Evolutionary conservation across 2,329 filamentous ascomycete genomes (phyloP).

Genomic region (Neofusicoccum kwambonambiense): DNA sequence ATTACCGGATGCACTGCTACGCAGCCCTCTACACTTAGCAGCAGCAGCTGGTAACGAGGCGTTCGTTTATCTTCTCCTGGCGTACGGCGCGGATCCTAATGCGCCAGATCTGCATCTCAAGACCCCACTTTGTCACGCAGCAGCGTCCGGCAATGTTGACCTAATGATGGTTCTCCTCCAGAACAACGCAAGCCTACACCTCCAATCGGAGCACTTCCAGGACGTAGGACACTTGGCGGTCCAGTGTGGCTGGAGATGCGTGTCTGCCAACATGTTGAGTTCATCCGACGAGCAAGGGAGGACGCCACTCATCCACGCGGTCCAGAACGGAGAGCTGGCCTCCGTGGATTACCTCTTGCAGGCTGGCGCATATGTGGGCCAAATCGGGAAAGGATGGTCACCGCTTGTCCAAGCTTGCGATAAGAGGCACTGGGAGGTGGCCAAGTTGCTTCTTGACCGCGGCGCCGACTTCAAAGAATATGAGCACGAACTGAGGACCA

Average conservation of each 20-base stretch:
- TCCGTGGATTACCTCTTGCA: background rate
- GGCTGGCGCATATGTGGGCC: background rate
- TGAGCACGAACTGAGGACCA: background rate
- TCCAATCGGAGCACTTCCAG: background rate
- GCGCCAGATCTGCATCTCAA: background rate
- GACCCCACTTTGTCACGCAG: background rate
- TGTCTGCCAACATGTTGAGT: background rate
- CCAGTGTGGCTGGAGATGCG: background rate
- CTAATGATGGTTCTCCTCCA: background rate
- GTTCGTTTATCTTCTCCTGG: background rate
- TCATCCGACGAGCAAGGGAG: background rate
- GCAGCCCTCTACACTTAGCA: background rate
- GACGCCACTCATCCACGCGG: background rate
- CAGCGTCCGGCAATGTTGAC: background rate
- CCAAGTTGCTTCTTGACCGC: background rate
- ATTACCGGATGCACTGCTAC: background rate
- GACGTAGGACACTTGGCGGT: background rate
- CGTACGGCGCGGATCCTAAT: background rate
- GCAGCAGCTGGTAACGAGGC: background rate
- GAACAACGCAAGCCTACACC: background rate
- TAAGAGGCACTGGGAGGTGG: background rate
- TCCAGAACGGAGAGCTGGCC: background rate
- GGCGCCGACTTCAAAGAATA: background rate
- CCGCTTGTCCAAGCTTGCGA: background rate
- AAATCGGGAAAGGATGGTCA: background rate